A percentile compares a stretch with the other conserved stretches of the same genome.
Conservation (phyloP, 345 rosid genomes). For the Heritiera littoralis region DNA sequence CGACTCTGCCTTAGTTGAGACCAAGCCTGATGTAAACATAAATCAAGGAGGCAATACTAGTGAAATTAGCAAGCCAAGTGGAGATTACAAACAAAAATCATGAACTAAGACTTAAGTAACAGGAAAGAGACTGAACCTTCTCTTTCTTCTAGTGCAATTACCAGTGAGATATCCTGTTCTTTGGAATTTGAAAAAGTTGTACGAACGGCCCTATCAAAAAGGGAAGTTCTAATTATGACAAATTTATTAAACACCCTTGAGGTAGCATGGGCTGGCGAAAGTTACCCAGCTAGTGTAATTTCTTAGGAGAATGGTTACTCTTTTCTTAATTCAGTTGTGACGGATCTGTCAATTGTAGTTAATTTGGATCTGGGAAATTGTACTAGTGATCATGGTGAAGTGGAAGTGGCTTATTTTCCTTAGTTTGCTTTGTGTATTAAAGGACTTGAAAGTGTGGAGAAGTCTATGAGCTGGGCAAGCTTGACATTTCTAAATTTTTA, state of each 20-base stretch:
- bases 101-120: slow-evolving; percentile 33
- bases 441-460: slow-evolving; percentile 31
- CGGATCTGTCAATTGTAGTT: slow-evolving; percentile 28
- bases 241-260: slow-evolving; percentile 77
- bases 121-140: slow-evolving; percentile 36
- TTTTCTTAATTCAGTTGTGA: slow-evolving; percentile 30
- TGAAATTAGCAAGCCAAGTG: slow-evolving; percentile 23
- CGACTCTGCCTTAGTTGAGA: slow-evolving; percentile 39
- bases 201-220: slow-evolving; percentile 48
- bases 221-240: slow-evolving; percentile 41
- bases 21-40: slow-evolving; percentile 35
- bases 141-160: slow-evolving; percentile 38
- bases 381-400: slow-evolving; percentile 34
- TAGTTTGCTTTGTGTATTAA: slow-evolving; percentile 26
- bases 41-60: slow-evolving; percentile 35
- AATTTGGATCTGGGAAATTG: slow-evolving; percentile 24
- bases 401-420: slow-evolving; percentile 29
- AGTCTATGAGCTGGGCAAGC: slow-evolving; percentile 23
- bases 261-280: slow-evolving; percentile 75
- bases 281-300: slow-evolving; percentile 34
- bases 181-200: slow-evolving; percentile 48
- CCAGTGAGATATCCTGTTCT: slow-evolving; percentile 35
- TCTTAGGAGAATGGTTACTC: slow-evolving; percentile 36
- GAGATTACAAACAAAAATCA: slow-evolving; percentile 36
- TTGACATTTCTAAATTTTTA: slow-evolving; percentile 51